phyloP scores from a whole-genome alignment of 2,329 filamentous ascomycete species.

The Cladosporium colombiae region DNA sequence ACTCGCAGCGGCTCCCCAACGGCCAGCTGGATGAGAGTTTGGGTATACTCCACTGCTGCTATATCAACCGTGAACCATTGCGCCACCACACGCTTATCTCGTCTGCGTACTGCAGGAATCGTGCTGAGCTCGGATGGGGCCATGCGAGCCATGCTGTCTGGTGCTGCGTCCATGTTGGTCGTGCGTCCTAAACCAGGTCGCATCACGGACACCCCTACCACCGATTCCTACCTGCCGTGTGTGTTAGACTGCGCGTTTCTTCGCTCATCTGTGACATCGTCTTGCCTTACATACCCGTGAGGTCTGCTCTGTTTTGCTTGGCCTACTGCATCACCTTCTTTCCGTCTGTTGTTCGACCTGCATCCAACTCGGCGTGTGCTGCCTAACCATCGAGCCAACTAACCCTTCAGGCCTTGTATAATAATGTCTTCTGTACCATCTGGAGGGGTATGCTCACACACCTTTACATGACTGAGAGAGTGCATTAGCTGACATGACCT shows the following conservation, averaged over 20 bases:
- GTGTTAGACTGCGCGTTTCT: background rate
- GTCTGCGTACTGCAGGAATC: background rate
- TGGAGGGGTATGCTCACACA: conserved; percentile 1
- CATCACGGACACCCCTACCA: conserved; percentile 16
- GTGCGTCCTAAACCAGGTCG: conserved; percentile 3
- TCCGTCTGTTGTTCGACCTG: background rate
- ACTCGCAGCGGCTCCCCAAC: conserved; percentile 18
- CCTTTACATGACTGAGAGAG: background rate
- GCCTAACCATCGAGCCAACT: background rate
- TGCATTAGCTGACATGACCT: background rate
- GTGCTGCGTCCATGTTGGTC: conserved; percentile 1
- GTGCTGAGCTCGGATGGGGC: background rate
- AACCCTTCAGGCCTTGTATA: background rate
- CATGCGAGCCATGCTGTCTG: conserved; percentile 9
- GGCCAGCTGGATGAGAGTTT: conserved; percentile 8
- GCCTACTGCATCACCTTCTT: conserved; percentile 10
- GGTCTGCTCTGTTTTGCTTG: conserved; percentile 9
- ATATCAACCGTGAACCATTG: conserved; percentile 5
- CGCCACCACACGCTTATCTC: background rate
- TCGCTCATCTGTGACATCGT: conserved; percentile 12
- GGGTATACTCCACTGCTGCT: conserved; percentile 10
- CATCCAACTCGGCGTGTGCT: conserved; percentile 3
- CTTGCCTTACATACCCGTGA: conserved; percentile 3
- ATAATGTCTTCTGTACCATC: conserved; percentile 10
- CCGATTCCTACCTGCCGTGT: conserved; percentile 2